These are phyloP conservation scores for Groenewaldozyma auringiensis DNA, from an alignment of 1,139 yeast genomes.

Conservation along the genomic window DNA sequence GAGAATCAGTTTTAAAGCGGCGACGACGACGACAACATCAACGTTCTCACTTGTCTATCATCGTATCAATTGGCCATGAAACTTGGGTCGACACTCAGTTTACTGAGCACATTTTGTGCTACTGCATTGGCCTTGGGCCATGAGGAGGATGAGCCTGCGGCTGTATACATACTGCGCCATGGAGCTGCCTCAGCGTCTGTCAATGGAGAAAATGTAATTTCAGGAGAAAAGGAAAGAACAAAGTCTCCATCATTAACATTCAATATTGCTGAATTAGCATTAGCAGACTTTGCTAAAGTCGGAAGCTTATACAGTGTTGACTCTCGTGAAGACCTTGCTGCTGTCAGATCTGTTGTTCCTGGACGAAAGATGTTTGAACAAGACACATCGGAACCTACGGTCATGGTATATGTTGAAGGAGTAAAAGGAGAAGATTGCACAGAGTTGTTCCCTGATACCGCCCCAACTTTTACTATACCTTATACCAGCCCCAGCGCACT, in stretches of 20 bases:
- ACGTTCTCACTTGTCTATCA: too few species aligned
- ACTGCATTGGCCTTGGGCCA: neutral
- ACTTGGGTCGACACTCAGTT: too few species aligned
- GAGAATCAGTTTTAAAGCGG: too few species aligned
- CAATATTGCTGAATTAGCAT: conserved; percentile 1
- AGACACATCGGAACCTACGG: neutral
- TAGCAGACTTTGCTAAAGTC: conserved; percentile 2
- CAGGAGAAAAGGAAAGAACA: too few species aligned
- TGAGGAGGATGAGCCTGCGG: neutral
- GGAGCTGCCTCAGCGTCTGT: too few species aligned
- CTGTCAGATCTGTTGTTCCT: conserved; percentile 1
- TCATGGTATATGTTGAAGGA: conserved; percentile 2
- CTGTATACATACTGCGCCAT: neutral
- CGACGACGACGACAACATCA: too few species aligned
- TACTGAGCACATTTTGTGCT: neutral
- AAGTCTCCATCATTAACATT: neutral
- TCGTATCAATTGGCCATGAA: too few species aligned
- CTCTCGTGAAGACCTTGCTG: neutral
- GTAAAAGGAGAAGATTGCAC: neutral
- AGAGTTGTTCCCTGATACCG: neutral
- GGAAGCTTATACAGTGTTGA: neutral
- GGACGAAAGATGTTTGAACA: neutral
- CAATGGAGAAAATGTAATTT: too few species aligned
- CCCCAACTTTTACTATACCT: neutral
- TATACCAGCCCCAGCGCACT: neutral